A percentile compares a stretch with the other conserved stretches of the same genome.
These are phyloP conservation scores for Gossypium lobatum DNA, from an alignment of 441 rosid species.

Conservation along the genomic window DNA sequence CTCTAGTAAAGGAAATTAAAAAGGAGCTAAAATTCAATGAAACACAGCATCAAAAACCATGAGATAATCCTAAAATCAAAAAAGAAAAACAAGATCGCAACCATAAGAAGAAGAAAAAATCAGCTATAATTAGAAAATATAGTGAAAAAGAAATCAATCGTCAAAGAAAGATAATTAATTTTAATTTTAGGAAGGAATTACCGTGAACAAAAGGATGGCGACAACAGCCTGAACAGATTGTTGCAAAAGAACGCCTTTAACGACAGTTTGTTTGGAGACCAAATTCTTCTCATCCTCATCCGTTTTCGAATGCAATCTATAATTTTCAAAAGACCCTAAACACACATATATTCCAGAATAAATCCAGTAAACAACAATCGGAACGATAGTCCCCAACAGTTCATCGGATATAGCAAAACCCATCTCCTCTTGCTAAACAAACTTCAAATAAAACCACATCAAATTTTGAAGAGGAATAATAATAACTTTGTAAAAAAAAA, in stretches of 20 bases:
- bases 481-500: too few relatives aligned
- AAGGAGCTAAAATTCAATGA: background rate
- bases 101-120: background rate
- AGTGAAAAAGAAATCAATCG: background rate
- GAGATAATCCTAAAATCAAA: background rate
- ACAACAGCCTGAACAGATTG: constrained; percentile 73
- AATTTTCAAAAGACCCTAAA: constrained; percentile 47
- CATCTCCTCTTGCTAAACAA: background rate
- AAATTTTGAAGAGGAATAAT: constrained; percentile 23
- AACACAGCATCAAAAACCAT: background rate
- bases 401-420: constrained; percentile 1
- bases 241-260: constrained; percentile 76
- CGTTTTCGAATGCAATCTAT: constrained; percentile 59
- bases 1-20: background rate
- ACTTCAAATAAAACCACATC: constrained; percentile 51
- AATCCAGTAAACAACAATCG: constrained; percentile 67
- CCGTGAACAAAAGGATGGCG: constrained; percentile 68
- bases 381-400: constrained; percentile 58
- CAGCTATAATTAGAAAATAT: background rate
- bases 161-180: background rate
- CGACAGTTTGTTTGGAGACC: constrained; percentile 58
- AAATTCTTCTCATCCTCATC: constrained; percentile 84
- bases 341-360: constrained; percentile 58
- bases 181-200: constrained; percentile 10
- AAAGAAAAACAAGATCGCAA: background rate